Evolutionary conservation across 495 filamentous ascomycete species (phyloP).

Genomic region (Penicillium riverlandense): DNA sequence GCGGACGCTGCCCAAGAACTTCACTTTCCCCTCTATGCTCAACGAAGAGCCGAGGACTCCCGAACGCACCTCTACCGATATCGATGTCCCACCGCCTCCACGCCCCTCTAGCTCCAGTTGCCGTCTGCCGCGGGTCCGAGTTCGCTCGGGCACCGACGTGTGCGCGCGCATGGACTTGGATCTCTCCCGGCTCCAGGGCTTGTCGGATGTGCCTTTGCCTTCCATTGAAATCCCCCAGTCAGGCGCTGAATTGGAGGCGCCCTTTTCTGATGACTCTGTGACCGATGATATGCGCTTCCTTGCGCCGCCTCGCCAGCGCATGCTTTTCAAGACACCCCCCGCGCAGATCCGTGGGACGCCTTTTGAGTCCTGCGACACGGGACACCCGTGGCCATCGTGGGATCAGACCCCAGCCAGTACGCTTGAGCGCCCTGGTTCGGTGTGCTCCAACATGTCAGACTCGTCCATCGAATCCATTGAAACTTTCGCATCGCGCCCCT

Average conservation of each 20-base stretch:
- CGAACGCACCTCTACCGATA: slow-evolving; percentile 37
- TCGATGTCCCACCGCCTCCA: slow-evolving; percentile 39
- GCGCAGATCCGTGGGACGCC: slow-evolving; percentile 43
- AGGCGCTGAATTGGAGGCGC: slow-evolving; percentile 12
- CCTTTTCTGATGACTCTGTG: slow-evolving; percentile 12
- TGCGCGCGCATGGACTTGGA: slow-evolving; percentile 30
- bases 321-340: slow-evolving; percentile 56
- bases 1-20: slow-evolving; percentile 59
- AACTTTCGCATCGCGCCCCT: slow-evolving; percentile 57
- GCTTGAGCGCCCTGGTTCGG: slow-evolving; percentile 49
- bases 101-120: slow-evolving; percentile 45
- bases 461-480: slow-evolving; percentile 63
- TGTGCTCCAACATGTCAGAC: slow-evolving; percentile 57
- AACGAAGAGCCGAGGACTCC: slow-evolving; percentile 52
- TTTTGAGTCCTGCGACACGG: slow-evolving; percentile 18
- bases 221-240: slow-evolving; percentile 50
- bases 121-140: slow-evolving; percentile 37
- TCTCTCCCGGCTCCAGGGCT: slow-evolving; percentile 21
- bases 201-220: slow-evolving; percentile 44
- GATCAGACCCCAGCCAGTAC: slow-evolving; percentile 25
- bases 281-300: slow-evolving; percentile 41
- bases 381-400: slow-evolving; percentile 21
- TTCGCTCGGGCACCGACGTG: slow-evolving; percentile 38
- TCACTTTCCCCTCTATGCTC: slow-evolving; percentile 51
- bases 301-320: slow-evolving; percentile 39